phyloP scores from a whole-genome alignment of 2,329 filamentous ascomycete species.

The Epichloe sylvatica region DNA sequence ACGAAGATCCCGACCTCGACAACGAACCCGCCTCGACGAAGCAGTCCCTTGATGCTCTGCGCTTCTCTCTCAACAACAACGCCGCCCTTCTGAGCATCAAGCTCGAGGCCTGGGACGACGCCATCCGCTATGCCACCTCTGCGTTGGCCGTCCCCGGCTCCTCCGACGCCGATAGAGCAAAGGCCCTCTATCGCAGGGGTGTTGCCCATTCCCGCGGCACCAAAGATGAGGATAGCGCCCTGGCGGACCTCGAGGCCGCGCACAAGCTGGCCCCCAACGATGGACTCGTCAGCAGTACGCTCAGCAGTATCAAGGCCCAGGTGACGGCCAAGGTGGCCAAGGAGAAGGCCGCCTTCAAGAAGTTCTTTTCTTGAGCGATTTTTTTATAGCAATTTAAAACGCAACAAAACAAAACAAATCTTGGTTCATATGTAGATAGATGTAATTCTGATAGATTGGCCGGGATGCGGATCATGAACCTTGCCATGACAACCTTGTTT shows the following conservation, averaged over 20 bases:
- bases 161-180: slow-evolving; percentile 67
- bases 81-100: slow-evolving; percentile 76
- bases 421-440: not conserved
- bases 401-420: not conserved
- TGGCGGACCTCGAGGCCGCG: slow-evolving; percentile 63
- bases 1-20: slow-evolving; percentile 67
- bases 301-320: slow-evolving; percentile 63
- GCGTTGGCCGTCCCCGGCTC: slow-evolving; percentile 56
- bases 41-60: slow-evolving; percentile 54
- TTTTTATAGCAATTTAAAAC: too few species aligned
- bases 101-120: slow-evolving; percentile 56
- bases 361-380: slow-evolving; percentile 54
- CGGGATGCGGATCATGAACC: not conserved
- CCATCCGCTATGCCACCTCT: slow-evolving; percentile 52
- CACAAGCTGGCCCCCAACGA: slow-evolving; percentile 63
- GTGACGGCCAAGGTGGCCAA: slow-evolving; percentile 61
- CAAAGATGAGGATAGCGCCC: slow-evolving; percentile 74
- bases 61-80: slow-evolving; percentile 81
- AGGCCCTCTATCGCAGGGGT: slow-evolving; percentile 75
- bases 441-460: not conserved
- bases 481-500: not conserved
- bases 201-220: slow-evolving; percentile 52
- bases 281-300: slow-evolving; percentile 58
- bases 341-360: slow-evolving; percentile 86
- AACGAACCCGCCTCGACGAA: slow-evolving; percentile 56